A percentile compares a stretch with the other conserved stretches of the same genome.
Evolutionary conservation across 2,329 filamentous ascomycete species (phyloP).

Genomic region (Ophiostoma fasciatum): DNA sequence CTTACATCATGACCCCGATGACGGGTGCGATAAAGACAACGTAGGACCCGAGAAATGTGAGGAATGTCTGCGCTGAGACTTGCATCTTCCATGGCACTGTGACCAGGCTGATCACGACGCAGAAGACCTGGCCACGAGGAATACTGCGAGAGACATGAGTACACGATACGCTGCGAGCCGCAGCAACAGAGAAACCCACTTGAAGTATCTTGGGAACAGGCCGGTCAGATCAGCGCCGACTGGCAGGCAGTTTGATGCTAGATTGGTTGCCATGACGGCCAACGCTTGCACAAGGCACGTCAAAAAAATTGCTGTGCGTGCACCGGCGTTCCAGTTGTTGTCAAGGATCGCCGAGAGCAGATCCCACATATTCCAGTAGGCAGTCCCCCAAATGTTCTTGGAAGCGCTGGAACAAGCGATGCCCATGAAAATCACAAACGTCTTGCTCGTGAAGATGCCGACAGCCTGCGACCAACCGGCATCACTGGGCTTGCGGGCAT

Average conservation of each 20-base stretch:
- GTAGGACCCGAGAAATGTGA: conserved; percentile 12
- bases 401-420: conserved; percentile 27
- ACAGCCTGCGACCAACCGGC: conserved; percentile 14
- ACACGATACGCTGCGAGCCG: no score
- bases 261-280: conserved; percentile 12
- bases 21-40: conserved; percentile 10
- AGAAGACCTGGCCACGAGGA: conserved; percentile 16
- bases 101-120: conserved; percentile 10
- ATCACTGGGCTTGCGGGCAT: conserved; percentile 17
- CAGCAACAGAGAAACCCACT: not conserved
- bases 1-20: conserved; percentile 4
- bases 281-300: conserved; percentile 11
- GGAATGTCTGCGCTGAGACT: conserved; percentile 9
- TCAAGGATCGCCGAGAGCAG: conserved; percentile 12
- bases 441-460: conserved; percentile 27
- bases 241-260: conserved; percentile 19
- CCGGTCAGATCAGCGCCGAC: conserved; percentile 22
- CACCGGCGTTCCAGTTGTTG: conserved; percentile 10
- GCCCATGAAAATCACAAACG: conserved; percentile 26
- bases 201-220: conserved; percentile 19
- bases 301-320: conserved; percentile 11
- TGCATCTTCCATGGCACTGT: conserved; percentile 13
- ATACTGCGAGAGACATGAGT: conserved; percentile 17
- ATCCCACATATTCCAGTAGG: conserved; percentile 14
- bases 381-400: conserved; percentile 25